These are phyloP conservation scores for Tetrapisispora pingtungensis DNA, from an alignment of 805 yeast genomes.

Conservation along the genomic window DNA sequence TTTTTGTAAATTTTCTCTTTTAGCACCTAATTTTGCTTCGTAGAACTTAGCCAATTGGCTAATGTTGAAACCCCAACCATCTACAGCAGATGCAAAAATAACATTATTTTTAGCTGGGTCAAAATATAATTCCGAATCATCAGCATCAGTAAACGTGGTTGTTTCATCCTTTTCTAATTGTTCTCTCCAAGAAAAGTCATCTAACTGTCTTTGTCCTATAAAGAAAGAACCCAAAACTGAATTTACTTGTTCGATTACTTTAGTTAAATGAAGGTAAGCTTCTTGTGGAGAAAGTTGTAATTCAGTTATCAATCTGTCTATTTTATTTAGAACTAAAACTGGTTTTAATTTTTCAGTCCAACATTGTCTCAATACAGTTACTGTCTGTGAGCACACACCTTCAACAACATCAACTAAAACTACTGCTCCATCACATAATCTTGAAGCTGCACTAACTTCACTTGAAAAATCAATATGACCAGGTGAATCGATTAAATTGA, in stretches of 20 bases:
- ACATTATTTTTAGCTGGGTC: constrained; percentile 84
- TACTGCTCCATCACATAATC: constrained; percentile 94
- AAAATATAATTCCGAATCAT: constrained; percentile 76
- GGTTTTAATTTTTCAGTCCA: constrained; percentile 92
- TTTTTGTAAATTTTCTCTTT: constrained; percentile 64
- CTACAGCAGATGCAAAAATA: constrained; percentile 81
- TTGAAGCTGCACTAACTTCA: constrained; percentile 91
- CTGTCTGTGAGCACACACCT: constrained; percentile 96
- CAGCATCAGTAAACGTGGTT: constrained; percentile 58
- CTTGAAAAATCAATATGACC: constrained; percentile 98
- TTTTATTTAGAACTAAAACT: constrained; percentile 77
- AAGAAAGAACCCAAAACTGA: constrained; percentile 88
- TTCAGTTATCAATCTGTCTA: constrained; percentile 78
- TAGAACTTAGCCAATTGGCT: constrained; percentile 82
- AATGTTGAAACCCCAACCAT: constrained; percentile 96
- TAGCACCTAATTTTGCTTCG: constrained; percentile 75
- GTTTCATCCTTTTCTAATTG: constrained; percentile 37
- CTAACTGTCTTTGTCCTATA: constrained; percentile 88
- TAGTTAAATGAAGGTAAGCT: constrained; percentile 70
- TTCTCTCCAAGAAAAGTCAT: constrained; percentile 70
- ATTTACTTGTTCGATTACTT: constrained; percentile 84
- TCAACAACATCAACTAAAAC: constrained; percentile 94
- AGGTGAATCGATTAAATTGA: constrained; percentile 93
- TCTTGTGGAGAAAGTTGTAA: constrained; percentile 74
- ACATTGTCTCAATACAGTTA: constrained; percentile 86